Conservation (phyloP, 371 early-diverging fungal species). For the Cladochytrium tenue region DNA sequence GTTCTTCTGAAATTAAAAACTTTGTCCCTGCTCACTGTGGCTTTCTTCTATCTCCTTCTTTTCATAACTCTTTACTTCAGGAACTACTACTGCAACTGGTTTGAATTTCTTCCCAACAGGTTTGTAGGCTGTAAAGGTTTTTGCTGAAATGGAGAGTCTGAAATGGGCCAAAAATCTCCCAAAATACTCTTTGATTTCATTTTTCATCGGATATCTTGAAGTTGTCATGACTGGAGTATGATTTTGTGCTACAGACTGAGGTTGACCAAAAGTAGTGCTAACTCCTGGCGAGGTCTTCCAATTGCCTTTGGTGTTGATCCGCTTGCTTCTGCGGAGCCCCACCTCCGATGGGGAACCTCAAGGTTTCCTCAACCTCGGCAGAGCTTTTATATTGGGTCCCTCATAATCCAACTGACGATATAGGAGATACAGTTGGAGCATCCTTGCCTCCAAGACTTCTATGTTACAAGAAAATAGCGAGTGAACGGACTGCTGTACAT, state of each 20-base stretch:
- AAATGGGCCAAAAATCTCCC: no score
- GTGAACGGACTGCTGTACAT: constrained; percentile 32
- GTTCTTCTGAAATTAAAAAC: no score
- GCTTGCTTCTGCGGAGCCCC: neutral
- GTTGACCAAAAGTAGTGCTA: constrained; percentile 29
- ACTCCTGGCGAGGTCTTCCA: constrained; percentile 22
- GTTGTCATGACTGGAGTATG: no score
- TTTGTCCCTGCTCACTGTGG: no score
- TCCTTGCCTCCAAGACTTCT: constrained; percentile 35
- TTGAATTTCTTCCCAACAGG: no score
- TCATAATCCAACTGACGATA: constrained; percentile 16
- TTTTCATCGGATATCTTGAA: no score
- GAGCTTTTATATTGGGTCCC: constrained; percentile 11
- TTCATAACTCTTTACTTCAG: no score
- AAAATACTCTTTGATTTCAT: no score
- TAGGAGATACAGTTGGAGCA: constrained; percentile 13
- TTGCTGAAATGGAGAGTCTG: no score
- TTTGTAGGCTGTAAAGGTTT: no score
- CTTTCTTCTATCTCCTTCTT: no score
- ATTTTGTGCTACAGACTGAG: constrained; percentile 26
- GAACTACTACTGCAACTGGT: no score
- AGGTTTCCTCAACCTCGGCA: neutral
- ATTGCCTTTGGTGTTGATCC: neutral
- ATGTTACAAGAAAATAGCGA: constrained; percentile 38
- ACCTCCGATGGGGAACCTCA: neutral